These are phyloP conservation scores for Acanthamoeba rhysodes DNA, from an alignment of 208 protist species.

Conservation along the genomic window DNA sequence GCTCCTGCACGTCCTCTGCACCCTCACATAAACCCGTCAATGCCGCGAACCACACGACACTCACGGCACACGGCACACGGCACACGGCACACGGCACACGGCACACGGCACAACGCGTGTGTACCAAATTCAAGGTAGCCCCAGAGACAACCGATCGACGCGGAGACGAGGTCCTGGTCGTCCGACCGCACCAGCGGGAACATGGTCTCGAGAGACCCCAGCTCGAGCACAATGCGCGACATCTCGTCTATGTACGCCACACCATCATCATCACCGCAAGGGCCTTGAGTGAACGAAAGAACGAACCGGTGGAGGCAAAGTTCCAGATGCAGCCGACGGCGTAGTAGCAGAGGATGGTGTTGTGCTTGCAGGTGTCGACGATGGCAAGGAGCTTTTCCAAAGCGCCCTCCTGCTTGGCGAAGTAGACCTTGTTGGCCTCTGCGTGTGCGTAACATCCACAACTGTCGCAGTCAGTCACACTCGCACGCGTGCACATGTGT, in stretches of 20 bases:
- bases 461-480: background rate
- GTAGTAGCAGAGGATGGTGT: background rate
- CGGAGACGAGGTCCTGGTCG: background rate
- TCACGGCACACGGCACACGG: background rate
- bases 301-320: background rate
- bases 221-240: background rate
- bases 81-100: background rate
- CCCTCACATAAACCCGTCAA: no score
- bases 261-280: no score
- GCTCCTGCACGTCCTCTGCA: slow-evolving; percentile 10
- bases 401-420: background rate
- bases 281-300: no score
- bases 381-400: background rate
- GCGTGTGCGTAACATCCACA: background rate
- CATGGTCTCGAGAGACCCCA: background rate
- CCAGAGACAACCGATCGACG: background rate
- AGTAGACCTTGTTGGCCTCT: slow-evolving; percentile 1
- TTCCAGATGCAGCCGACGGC: slow-evolving; percentile 8
- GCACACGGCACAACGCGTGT: no score
- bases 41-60: background rate
- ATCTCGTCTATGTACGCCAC: background rate
- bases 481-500: no score
- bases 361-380: background rate
- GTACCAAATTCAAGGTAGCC: slow-evolving; percentile 20
- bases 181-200: background rate